A percentile compares a stretch with the other conserved stretches of the same genome.
phyloP scores from a whole-genome alignment of 2,329 filamentous ascomycete genomes.

The Apiospora arundinis region DNA sequence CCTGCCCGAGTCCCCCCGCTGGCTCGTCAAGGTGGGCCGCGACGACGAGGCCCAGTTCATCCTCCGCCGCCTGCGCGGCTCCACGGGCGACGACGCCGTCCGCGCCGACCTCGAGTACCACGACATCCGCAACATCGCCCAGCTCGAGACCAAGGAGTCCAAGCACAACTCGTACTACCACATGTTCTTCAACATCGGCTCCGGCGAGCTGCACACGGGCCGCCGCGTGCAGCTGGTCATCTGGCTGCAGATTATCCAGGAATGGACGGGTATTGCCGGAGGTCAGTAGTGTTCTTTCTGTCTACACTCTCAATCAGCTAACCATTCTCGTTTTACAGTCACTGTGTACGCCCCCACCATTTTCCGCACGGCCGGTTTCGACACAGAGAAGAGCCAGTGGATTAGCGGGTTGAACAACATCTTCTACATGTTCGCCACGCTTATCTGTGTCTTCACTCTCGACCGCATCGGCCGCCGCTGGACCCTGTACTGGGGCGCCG shows the following conservation, averaged over 20 bases:
- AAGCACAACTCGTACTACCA: conserved; percentile 64
- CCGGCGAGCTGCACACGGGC: conserved; percentile 69
- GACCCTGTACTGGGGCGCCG: conserved; percentile 73
- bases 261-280: conserved; percentile 74
- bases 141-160: conserved; percentile 66
- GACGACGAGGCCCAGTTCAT: conserved; percentile 72
- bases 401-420: conserved; percentile 62
- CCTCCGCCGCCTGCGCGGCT: conserved; percentile 67
- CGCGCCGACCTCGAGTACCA: conserved; percentile 68
- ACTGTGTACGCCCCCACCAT: conserved; percentile 60
- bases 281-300: too few relatives aligned
- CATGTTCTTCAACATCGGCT: conserved; percentile 72
- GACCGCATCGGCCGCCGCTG: conserved; percentile 72
- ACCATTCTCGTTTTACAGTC: neutral
- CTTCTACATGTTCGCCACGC: conserved; percentile 65
- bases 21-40: conserved; percentile 70
- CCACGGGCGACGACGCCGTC: conserved; percentile 55
- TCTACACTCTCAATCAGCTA: too few relatives aligned
- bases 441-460: conserved; percentile 73
- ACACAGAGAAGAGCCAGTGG: conserved; percentile 66
- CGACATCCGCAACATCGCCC: conserved; percentile 70
- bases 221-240: conserved; percentile 73
- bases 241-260: conserved; percentile 75
- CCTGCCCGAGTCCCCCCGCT: conserved; percentile 73
- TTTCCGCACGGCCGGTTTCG: conserved; percentile 72